Conservation (phyloP, 202 grass and related monocot species). For the Hordeum pubiflorum region DNA sequence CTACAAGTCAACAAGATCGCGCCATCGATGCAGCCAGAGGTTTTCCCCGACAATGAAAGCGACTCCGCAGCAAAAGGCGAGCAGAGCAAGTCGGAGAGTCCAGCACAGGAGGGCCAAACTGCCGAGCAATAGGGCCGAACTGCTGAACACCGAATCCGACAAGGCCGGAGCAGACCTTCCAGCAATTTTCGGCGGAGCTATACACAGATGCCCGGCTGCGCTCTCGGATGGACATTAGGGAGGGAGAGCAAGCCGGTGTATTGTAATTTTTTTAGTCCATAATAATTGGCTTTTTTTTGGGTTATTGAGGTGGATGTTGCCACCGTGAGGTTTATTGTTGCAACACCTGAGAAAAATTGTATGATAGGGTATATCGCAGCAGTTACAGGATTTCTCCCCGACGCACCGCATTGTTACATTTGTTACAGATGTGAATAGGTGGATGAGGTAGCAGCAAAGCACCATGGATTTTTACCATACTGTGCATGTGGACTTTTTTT, state of each 20-base stretch:
- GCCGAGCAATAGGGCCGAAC: constrained; percentile 14
- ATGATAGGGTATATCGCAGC: constrained; percentile 38
- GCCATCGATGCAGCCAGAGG: constrained; percentile 56
- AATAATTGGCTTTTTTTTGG: constrained; percentile 28
- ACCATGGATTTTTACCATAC: neutral
- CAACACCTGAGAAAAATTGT: constrained; percentile 29
- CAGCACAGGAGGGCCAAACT: constrained; percentile 12
- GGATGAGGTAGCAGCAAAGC: constrained; percentile 10
- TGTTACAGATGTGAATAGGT: constrained; percentile 5
- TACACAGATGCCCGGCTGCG: constrained; percentile 23
- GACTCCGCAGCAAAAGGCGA: constrained; percentile 7
- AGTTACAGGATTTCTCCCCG: constrained; percentile 7
- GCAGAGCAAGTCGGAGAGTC: constrained; percentile 23
- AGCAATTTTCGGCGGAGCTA: neutral
- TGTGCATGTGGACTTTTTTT: neutral
- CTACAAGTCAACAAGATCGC: constrained; percentile 68
- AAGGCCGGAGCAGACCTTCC: neutral
- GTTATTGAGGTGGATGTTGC: neutral
- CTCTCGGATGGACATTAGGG: constrained; percentile 14
- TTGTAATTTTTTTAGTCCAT: constrained; percentile 32
- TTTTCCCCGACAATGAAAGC: constrained; percentile 51
- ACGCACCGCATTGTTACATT: neutral
- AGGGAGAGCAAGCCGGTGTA: constrained; percentile 31
- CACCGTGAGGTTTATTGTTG: constrained; percentile 15
- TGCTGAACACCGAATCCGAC: neutral